These are phyloP conservation scores for Globisporangium ultimum DNA, from an alignment of 352 stramenopile species.

Conservation along the genomic window DNA sequence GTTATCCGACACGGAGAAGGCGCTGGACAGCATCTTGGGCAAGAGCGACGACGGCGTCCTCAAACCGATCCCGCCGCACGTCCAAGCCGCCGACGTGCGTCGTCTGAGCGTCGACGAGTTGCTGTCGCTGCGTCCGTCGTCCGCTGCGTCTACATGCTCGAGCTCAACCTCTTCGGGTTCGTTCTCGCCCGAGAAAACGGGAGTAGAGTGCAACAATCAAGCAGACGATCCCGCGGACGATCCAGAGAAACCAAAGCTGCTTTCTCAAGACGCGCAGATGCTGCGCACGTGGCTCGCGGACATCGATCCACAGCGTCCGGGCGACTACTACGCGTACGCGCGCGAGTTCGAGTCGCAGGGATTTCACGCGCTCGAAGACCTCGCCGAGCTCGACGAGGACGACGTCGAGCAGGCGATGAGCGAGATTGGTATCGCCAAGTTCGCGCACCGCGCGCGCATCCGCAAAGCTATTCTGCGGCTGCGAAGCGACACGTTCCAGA, in stretches of 20 bases:
- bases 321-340: slow-evolving; percentile 61
- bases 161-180: slow-evolving; percentile 11
- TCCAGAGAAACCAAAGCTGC: slow-evolving; percentile 7
- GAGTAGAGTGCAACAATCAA: slow-evolving; percentile 25
- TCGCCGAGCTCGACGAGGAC: slow-evolving; percentile 58
- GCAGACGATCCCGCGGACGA: slow-evolving; percentile 14
- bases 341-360: slow-evolving; percentile 60
- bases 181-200: slow-evolving; percentile 36
- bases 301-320: slow-evolving; percentile 40
- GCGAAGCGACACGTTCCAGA: slow-evolving; percentile 14
- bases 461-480: slow-evolving; percentile 66
- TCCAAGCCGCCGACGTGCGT: slow-evolving; percentile 40
- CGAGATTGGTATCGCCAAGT: slow-evolving; percentile 73
- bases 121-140: slow-evolving; percentile 20
- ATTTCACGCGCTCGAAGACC: slow-evolving; percentile 50
- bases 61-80: slow-evolving; percentile 20
- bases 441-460: slow-evolving; percentile 63
- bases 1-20: slow-evolving; percentile 46
- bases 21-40: slow-evolving; percentile 44
- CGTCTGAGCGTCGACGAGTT: slow-evolving; percentile 58
- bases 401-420: slow-evolving; percentile 77
- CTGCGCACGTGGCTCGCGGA: slow-evolving; percentile 52
- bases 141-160: slow-evolving; percentile 17
- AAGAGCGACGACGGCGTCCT: slow-evolving; percentile 9
- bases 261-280: slow-evolving; percentile 17